Conservation (phyloP, 2,329 filamentous ascomycete species). For the Hymenoscyphus fructigenus region DNA sequence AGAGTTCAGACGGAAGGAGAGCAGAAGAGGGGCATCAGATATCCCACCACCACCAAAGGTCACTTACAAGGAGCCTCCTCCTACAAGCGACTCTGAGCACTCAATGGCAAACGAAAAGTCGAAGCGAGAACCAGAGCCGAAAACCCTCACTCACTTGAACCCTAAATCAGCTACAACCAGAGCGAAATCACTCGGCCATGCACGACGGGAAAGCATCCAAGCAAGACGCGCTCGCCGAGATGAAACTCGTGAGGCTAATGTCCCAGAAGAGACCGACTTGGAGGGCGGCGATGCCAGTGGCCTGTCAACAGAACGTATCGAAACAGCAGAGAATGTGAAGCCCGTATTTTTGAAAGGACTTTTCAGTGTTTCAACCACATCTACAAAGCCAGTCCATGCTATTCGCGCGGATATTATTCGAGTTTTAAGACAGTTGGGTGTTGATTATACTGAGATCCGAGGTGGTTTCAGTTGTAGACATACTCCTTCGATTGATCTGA, state of each 20-base stretch:
- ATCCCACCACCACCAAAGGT: slow-evolving; percentile 49
- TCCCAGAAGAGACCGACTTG: slow-evolving; percentile 87
- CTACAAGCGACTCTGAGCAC: slow-evolving; percentile 77
- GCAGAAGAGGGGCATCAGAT: slow-evolving; percentile 54
- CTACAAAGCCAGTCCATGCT: slow-evolving; percentile 79
- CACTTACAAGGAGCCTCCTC: slow-evolving; percentile 62
- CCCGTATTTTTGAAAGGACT: slow-evolving; percentile 94
- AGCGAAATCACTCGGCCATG: slow-evolving; percentile 86
- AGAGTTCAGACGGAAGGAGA: slow-evolving; percentile 69
- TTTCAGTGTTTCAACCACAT: slow-evolving; percentile 96
- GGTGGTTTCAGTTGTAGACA: slow-evolving; percentile 91
- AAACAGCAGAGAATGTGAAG: slow-evolving; percentile 78
- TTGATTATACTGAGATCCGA: slow-evolving; percentile 90
- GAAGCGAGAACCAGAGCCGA: slow-evolving; percentile 42
- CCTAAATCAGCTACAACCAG: slow-evolving; percentile 65
- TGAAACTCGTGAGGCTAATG: slow-evolving; percentile 69
- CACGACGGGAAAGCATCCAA: slow-evolving; percentile 88
- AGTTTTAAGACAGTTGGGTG: slow-evolving; percentile 80
- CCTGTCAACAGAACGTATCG: slow-evolving; percentile 58
- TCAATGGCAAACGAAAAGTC: slow-evolving; percentile 47
- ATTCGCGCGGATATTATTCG: slow-evolving; percentile 90
- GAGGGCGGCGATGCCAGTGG: slow-evolving; percentile 67
- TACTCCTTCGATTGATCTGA: slow-evolving; percentile 83
- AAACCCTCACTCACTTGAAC: slow-evolving; percentile 44
- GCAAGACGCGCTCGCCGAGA: slow-evolving; percentile 75